phyloP scores from a whole-genome alignment of 2,329 filamentous ascomycete genomes.

The Penicillium sp. region DNA sequence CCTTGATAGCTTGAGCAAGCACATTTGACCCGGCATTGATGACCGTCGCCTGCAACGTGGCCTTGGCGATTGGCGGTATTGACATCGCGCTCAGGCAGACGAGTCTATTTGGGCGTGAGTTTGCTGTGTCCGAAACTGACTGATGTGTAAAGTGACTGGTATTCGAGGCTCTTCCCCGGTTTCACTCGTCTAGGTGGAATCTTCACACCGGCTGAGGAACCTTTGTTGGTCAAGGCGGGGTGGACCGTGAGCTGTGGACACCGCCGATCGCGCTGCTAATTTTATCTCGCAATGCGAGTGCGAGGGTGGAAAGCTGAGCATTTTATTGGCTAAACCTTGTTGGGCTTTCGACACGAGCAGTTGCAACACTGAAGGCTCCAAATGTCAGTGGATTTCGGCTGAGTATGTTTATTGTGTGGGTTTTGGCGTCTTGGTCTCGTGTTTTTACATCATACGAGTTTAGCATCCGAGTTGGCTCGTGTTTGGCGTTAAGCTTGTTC shows the following conservation, averaged over 20 bases:
- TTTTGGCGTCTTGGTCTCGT: neutral
- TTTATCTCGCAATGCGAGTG: neutral
- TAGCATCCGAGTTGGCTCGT: neutral
- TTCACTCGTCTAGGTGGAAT: neutral
- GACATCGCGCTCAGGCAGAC: conserved; percentile 22
- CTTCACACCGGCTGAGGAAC: neutral
- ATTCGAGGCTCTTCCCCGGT: neutral
- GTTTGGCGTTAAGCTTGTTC: neutral
- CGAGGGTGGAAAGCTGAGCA: no score
- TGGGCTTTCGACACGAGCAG: neutral
- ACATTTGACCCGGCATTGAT: conserved; percentile 61
- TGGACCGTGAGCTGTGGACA: neutral
- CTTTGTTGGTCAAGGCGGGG: neutral
- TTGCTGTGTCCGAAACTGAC: neutral
- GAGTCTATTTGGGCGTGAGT: no score
- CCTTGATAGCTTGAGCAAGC: conserved; percentile 58
- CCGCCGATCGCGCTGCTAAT: neutral
- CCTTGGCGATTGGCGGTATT: conserved; percentile 54
- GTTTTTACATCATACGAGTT: neutral
- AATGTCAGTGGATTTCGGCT: no score
- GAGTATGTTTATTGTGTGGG: neutral
- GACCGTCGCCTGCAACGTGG: conserved; percentile 58
- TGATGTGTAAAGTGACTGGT: neutral
- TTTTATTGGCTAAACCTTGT: neutral
- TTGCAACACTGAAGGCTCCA: no score